Base-by-base conservation (phyloP, 257 asterid species). In the Knoxia roxburghii region DNA sequence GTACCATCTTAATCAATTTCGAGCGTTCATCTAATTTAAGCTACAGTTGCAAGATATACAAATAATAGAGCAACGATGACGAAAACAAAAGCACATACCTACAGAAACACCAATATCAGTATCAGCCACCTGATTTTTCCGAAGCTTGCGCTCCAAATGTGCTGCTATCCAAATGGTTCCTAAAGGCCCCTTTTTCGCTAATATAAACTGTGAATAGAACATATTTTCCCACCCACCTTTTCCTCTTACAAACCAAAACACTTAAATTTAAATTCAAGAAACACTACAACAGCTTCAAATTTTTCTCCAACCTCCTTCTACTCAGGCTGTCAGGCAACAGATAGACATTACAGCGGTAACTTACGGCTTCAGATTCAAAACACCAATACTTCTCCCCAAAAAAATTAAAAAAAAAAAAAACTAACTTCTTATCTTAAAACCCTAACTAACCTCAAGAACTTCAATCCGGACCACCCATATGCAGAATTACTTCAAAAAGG, bases 81-180 rank as follows among this genome's bases (percentile, higher is more conserved):
- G 33, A 32, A 29, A n/a, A n/a, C n/a, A n/a, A 45, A 20, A 53
- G n/a, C 55, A 78, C 78, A 62, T 75, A 93, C 99, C 99, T 65
- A 93, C 99, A 15, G 99, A 93, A 69, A 80, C 88, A 21, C 99
- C 99, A 62, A 93, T 90, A 86, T 93, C 97, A 30, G 99, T 93
- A 78, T 93, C 99, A 75, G 99, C 97, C 72, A 93, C 96, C 85
- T 93, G 99, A 79, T 93, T 93, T 87, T 93, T 93, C 8, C 97
- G 83, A 37, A 93, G 96, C 86, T 93, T 93, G 72, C 99, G 77
- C 81, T 93, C 99, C 67, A 93, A 76, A 85, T 93, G 99, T 3
- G 99, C 99, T 13, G 99, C 99, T 54, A 93, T 93, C 99, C 99
- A 93, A 70, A 93, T 90, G 45, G 99, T 93, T 60, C 99, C 99